Base-by-base conservation (phyloP, 1,284 basidiomycete species). In the Sphaerobolus stellatus region DNA sequence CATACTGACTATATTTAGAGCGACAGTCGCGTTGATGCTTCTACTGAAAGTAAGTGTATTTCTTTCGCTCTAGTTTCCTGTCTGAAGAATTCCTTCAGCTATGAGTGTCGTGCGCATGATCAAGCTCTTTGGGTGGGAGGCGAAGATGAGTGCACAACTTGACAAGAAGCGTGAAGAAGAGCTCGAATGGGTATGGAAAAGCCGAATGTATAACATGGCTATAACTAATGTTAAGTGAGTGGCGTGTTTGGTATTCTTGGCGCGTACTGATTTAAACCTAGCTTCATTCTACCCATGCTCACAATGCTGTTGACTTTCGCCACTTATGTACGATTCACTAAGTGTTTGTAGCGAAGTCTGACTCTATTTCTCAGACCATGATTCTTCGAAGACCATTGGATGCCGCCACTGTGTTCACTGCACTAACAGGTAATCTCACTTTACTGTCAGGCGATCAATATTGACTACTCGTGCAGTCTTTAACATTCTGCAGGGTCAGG, bases 61-160 rank as follows among this genome's bases (percentile, higher is more conserved):
- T 6, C 58, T 22, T 28, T 25, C 38, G n/a, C 22, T 48, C 25
- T 27, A 52, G 49, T n/a, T n/a, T n/a, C n/a, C n/a, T n/a, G 22
- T 41, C 41, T 36, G 20, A 24, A 4, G 27, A 45, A 3, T n/a
- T 43, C 18, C 36, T 20, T 3, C 41, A 79, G 76, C 71, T 6
- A 69, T 80, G 69, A 78, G 69, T 58, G 71, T 80, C 6, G 59
- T 82, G n/a, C 71, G 83, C 25, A 84, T 84, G 76, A 72, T 85
- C 68, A 88, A 88, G 68, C 76, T 88, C 60, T 88, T 89, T 60
- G 86, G 80, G 8, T 86, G 84, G 84, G 83, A 85, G 62, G 68
- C 69, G 18, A 76, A 79, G 59, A 78, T 83, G 67, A 73, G 78
- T 54, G 68, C 73, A 22, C 72, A 75, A 48, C 71, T 86, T 36